Evolutionary conservation across 768 basidiomycete genomes (phyloP), one percentile per base, ranked within the genome.

Genomic region (Mycena galopus): DNA sequence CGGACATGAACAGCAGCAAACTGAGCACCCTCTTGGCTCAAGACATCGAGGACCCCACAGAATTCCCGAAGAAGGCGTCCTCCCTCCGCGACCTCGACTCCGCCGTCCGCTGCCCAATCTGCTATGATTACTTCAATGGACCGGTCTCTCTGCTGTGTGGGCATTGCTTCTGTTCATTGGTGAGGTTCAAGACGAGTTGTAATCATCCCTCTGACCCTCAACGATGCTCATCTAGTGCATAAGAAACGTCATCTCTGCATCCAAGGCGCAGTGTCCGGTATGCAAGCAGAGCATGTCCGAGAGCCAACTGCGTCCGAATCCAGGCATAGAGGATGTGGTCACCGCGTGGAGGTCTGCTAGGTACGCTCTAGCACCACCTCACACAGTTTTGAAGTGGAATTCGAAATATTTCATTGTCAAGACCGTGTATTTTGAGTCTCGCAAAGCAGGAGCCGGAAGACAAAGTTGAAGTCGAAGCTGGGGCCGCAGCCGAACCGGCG

Each of bases 111-210:
- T 96, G 95, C 76, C 86, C 87, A 30, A 94, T 96, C 65, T 96
- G 95, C 78, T 86, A 90, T 44, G 93, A 95, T 70, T 84, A 91
- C 37, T 93, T 89, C 76, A 88, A 88, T 62, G 94, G 87, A 0
- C 95, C 95, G 6, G 91, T 96, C 30, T 89, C 89, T 3, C 86
- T 96, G 5, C 79, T 80, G 7, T 96, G 95, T 77, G 94, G 94
- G 1, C 95, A 96, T 77, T 92, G 90, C 58, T 96, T 95, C 78
- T 96, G 95, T 82, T 94, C 93, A 17, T 78, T 88, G 77, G n/a
- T n/a, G n/a, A n/a, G n/a, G n/a, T n/a, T n/a, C n/a, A n/a, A n/a
- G n/a, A n/a, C n/a, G n/a, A n/a, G n/a, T n/a, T n/a, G 93, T 94
- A 73, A 75, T 29, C 35, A 37, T 37, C 35, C 35, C 39, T 73